Percentiles rank a stretch among this genome's conserved stretches.
Evolutionary conservation across 1,139 yeast genomes (phyloP).

Genomic region (Candida sp.): DNA sequence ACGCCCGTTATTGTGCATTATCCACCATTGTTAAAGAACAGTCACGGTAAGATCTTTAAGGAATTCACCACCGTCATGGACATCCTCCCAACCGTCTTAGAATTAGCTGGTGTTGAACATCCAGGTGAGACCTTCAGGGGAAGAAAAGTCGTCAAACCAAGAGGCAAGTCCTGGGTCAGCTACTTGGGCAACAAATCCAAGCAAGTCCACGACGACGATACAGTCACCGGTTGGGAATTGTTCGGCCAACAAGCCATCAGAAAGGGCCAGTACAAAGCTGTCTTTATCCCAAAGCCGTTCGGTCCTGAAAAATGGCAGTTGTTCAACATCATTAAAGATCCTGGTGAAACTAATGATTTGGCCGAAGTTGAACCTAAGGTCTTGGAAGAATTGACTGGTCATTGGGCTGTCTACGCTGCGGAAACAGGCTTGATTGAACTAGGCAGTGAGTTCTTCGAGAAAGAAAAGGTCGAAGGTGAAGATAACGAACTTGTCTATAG

Average conservation of each 20-base stretch:
- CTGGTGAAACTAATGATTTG: constrained; percentile 52
- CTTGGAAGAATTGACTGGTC: constrained; percentile 42
- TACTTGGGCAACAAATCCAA: constrained; percentile 28
- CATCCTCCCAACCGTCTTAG: constrained; percentile 55
- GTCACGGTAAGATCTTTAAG: constrained; percentile 32
- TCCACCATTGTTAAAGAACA: constrained; percentile 30
- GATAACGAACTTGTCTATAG: constrained; percentile 12
- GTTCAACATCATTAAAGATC: constrained; percentile 45
- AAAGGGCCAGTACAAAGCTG: constrained; percentile 53
- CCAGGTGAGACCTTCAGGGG: constrained; percentile 45
- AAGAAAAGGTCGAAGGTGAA: constrained; percentile 14
- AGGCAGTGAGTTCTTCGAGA: constrained; percentile 16
- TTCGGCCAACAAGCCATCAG: constrained; percentile 61
- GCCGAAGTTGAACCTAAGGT: constrained; percentile 32
- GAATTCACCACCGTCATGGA: constrained; percentile 62
- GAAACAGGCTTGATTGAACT: constrained; percentile 55
- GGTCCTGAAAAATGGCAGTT: constrained; percentile 57
- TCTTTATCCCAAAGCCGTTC: constrained; percentile 51
- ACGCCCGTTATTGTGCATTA: constrained; percentile 53
- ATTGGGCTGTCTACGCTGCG: constrained; percentile 58
- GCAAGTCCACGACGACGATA: constrained; percentile 44
- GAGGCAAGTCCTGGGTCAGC: constrained; percentile 46
- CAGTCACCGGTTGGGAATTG: constrained; percentile 62
- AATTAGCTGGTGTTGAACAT: constrained; percentile 47
- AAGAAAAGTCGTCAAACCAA: constrained; percentile 39